Percentiles rank a stretch among this genome's conserved stretches.
phyloP scores from a whole-genome alignment of 768 basidiomycete genomes.

The Boletus rufocinnamomeus region DNA sequence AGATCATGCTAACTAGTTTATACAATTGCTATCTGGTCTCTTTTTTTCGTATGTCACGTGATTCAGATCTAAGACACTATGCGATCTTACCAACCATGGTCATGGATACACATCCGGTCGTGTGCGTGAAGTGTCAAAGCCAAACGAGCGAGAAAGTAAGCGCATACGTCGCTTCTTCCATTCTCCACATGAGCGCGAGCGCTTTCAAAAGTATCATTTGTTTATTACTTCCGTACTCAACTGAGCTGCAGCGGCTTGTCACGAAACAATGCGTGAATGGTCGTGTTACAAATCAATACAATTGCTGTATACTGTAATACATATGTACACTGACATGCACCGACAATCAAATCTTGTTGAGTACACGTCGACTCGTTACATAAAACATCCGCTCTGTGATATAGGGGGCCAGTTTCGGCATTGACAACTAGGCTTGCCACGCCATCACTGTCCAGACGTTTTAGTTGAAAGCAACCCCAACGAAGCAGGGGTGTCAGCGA shows the following conservation, averaged over 20 bases:
- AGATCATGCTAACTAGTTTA: conserved; percentile 7
- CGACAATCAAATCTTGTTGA: background rate
- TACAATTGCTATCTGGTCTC: background rate
- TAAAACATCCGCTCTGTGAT: background rate
- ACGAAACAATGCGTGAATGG: background rate
- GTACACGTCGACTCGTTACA: background rate
- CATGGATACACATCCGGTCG: no score
- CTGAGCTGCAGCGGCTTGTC: background rate
- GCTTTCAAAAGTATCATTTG: background rate
- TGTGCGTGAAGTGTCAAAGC: no score
- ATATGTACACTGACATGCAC: background rate
- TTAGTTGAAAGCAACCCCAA: background rate
- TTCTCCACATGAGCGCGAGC: background rate
- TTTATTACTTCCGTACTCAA: background rate
- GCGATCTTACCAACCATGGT: no score
- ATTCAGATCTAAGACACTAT: no score
- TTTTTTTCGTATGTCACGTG: no score
- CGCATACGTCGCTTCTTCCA: background rate
- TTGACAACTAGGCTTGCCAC: background rate
- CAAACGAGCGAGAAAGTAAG: background rate
- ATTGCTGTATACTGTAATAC: background rate
- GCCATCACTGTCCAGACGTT: background rate
- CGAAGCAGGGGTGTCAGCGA: background rate
- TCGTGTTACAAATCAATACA: background rate
- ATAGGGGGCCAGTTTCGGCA: background rate